Conservation (phyloP, 306 rosid species). For the Begonia fuchsioides region DNA sequence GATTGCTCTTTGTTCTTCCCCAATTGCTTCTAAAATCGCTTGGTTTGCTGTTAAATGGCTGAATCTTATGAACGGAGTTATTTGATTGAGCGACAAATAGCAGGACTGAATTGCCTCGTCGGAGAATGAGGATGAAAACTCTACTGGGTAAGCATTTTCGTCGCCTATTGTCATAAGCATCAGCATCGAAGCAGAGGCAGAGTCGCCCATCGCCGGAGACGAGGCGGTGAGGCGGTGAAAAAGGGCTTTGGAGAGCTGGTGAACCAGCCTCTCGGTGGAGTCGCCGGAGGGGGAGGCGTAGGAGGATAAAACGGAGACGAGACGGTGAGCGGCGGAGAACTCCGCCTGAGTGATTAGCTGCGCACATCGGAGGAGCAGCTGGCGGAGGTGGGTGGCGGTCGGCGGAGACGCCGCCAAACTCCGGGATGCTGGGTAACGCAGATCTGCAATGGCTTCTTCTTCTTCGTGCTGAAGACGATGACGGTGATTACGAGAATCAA, state of each 20-base stretch:
- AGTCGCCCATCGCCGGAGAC: neutral
- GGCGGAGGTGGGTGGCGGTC: slow-evolving; percentile 19
- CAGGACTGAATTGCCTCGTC: slow-evolving; percentile 18
- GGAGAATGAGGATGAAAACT: neutral
- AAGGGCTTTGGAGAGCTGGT: slow-evolving; percentile 29
- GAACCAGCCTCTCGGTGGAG: slow-evolving; percentile 25
- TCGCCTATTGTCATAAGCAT: slow-evolving; percentile 1
- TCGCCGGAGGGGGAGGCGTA: slow-evolving; percentile 31
- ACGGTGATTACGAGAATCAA: no score
- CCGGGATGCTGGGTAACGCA: slow-evolving; percentile 2
- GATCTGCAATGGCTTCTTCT: slow-evolving; percentile 9
- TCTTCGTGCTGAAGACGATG: neutral
- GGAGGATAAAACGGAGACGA: slow-evolving; percentile 21
- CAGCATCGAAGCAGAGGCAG: slow-evolving; percentile 1
- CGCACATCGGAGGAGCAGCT: slow-evolving; percentile 26
- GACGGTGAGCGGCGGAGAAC: slow-evolving; percentile 23
- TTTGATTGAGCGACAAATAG: slow-evolving; percentile 34
- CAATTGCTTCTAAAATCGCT: slow-evolving; percentile 38
- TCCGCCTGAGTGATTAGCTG: slow-evolving; percentile 30
- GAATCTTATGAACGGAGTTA: slow-evolving; percentile 39
- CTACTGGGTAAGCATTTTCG: neutral
- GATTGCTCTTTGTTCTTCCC: slow-evolving; percentile 17
- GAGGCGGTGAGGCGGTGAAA: slow-evolving; percentile 13
- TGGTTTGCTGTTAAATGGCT: slow-evolving; percentile 41
- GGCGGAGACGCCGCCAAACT: slow-evolving; percentile 1